Percentiles rank a stretch among this genome's conserved stretches.
Evolutionary conservation across 192 early-diverging fungal genomes (phyloP).

Genomic region (Entomortierella chlamydospora): DNA sequence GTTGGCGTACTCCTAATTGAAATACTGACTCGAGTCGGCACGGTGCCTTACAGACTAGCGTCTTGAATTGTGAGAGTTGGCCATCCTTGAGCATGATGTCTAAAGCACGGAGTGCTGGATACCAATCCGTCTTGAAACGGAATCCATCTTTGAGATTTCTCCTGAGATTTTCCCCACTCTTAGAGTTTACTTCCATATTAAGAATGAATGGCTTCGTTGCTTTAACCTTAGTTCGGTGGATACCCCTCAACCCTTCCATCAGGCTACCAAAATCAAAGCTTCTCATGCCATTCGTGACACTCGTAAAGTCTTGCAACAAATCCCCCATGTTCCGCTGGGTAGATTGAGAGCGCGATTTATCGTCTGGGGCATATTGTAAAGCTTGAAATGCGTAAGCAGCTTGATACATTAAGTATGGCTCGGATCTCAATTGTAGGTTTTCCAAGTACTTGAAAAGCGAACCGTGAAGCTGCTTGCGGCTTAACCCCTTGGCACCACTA

Average conservation of each 20-base stretch:
- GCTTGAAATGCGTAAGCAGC: slow-evolving; percentile 23
- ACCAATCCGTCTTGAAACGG: neutral
- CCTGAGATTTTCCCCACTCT: neutral
- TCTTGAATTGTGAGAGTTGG: neutral
- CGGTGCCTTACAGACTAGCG: neutral
- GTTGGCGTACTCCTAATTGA: slow-evolving; percentile 9
- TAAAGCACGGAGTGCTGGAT: neutral
- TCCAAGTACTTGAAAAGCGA: neutral
- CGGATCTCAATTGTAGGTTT: neutral
- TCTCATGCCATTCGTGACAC: neutral
- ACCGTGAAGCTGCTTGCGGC: neutral
- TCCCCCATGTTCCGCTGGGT: neutral
- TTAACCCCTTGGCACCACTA: neutral
- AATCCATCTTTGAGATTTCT: neutral
- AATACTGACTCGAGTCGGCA: neutral
- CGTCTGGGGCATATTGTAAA: slow-evolving; percentile 9
- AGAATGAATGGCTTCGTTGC: neutral
- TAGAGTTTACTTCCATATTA: neutral
- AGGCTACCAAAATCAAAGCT: slow-evolving; percentile 1
- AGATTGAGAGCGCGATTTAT: slow-evolving; percentile 11
- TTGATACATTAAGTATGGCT: slow-evolving; percentile 6
- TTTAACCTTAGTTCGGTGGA: neutral
- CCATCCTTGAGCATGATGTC: neutral
- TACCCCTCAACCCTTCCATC: neutral
- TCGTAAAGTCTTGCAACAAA: neutral